Percentiles rank a stretch among this genome's conserved stretches.
Evolutionary conservation across 208 protist genomes (phyloP).

Genomic region (Acanthamoeba triangularis): DNA sequence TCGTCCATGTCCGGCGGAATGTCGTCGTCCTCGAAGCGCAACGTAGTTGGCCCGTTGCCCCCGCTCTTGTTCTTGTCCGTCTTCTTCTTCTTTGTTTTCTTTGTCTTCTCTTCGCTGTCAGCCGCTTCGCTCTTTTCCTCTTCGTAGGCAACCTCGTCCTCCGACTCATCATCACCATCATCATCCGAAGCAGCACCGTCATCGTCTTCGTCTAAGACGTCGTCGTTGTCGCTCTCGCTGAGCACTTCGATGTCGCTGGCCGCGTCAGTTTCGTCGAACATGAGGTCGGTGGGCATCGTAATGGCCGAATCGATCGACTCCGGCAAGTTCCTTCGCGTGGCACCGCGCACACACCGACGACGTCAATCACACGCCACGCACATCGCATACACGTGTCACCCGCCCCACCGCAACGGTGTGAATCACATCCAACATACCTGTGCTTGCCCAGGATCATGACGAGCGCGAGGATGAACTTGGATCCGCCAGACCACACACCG

Average conservation of each 20-base stretch:
- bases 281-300: not conserved
- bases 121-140: not conserved
- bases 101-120: not conserved
- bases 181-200: not conserved
- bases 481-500: not conserved
- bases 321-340: not conserved
- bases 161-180: not conserved
- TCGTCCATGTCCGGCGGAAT: not conserved
- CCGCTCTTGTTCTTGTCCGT: not conserved
- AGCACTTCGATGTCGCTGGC: conserved; percentile 34
- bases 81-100: not conserved
- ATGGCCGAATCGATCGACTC: conserved; percentile 47
- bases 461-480: conserved; percentile 44
- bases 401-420: not conserved
- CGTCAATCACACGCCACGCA: not conserved
- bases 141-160: not conserved
- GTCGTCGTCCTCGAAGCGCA: conserved; percentile 3
- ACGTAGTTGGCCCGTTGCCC: no score
- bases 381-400: not conserved
- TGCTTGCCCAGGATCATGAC: conserved; percentile 74
- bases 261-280: not conserved
- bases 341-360: not conserved
- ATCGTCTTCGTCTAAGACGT: not conserved
- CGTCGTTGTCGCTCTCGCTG: conserved; percentile 18
- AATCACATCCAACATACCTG: not conserved